Evolutionary conservation across 192 early-diverging fungal genomes (phyloP).

Genomic region (Podila clonocystis): DNA sequence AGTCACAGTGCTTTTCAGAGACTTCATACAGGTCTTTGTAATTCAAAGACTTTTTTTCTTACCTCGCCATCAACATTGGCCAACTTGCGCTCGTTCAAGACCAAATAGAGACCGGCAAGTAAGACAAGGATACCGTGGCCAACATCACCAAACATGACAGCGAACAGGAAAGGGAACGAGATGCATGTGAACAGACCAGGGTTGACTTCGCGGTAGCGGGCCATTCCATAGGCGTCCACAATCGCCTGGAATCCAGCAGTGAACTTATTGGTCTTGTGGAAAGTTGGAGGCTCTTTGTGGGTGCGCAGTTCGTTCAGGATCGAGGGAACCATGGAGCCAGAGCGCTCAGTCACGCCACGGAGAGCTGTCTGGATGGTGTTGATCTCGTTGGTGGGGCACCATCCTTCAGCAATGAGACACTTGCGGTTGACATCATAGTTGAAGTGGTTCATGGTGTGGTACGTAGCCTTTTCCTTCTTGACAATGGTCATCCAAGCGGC

Average conservation of each 20-base stretch:
- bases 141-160: constrained; percentile 99
- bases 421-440: constrained; percentile 94
- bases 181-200: constrained; percentile 98
- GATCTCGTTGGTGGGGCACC: constrained; percentile 93
- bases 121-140: constrained; percentile 95
- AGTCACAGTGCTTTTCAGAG: no score
- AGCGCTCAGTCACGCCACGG: constrained; percentile 70
- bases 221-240: constrained; percentile 97
- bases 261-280: constrained; percentile 95
- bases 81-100: constrained; percentile 83
- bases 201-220: constrained; percentile 97
- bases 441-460: constrained; percentile 96
- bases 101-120: constrained; percentile 77
- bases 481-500: constrained; percentile 90
- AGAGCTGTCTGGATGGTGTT: constrained; percentile 85
- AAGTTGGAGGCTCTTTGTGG: constrained; percentile 92
- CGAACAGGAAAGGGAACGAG: constrained; percentile 99
- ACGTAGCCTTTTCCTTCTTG: constrained; percentile 98
- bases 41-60: background rate
- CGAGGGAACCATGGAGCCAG: constrained; percentile 90
- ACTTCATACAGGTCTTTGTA: no score
- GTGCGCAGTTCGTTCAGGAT: constrained; percentile 90
- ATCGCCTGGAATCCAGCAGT: constrained; percentile 97
- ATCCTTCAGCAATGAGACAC: constrained; percentile 97
- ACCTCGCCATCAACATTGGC: constrained; percentile 85